A percentile compares a stretch with the other conserved stretches of the same genome.
These are phyloP conservation scores for Malus fusca DNA, from an alignment of 306 rosid genomes.

Conservation along the genomic window DNA sequence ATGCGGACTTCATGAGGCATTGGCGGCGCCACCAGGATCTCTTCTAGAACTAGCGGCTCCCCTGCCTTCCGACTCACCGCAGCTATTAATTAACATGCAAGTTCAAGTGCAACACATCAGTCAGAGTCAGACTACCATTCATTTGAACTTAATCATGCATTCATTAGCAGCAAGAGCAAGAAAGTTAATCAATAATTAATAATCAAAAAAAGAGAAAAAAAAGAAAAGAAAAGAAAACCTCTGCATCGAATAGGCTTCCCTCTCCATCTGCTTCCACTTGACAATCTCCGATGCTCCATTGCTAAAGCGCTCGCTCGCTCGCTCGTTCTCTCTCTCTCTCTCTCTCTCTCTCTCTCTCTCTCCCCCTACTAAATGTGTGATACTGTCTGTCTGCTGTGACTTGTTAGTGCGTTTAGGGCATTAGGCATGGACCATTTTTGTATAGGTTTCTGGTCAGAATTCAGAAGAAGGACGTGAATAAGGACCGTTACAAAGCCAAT, in stretches of 20 bases:
- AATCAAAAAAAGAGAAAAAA: not conserved
- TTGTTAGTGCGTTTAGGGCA: too few relatives aligned
- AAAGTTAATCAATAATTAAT: not conserved
- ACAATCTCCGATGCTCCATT: constrained; percentile 26
- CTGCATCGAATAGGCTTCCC: constrained; percentile 59
- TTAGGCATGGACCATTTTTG: too few relatives aligned
- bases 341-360: too few relatives aligned
- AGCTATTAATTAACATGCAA: constrained; percentile 28
- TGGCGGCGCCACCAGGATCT: constrained; percentile 71
- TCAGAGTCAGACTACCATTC: too few relatives aligned
- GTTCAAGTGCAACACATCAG: not conserved
- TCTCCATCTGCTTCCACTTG: constrained; percentile 30
- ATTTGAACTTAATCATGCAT: too few relatives aligned
- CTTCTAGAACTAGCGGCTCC: constrained; percentile 57
- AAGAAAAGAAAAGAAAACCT: constrained; percentile 24
- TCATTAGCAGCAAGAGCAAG: not conserved
- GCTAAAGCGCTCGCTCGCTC: not conserved
- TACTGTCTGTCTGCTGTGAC: too few relatives aligned
- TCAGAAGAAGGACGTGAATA: too few relatives aligned
- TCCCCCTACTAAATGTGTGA: too few relatives aligned
- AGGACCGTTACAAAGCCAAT: too few relatives aligned
- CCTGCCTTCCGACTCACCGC: constrained; percentile 61
- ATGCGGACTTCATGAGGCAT: constrained; percentile 65
- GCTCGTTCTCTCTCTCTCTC: not conserved
- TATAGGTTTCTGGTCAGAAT: too few relatives aligned